These are phyloP conservation scores for Sicyos baderoa DNA, from an alignment of 306 rosid genomes.

Conservation along the genomic window DNA sequence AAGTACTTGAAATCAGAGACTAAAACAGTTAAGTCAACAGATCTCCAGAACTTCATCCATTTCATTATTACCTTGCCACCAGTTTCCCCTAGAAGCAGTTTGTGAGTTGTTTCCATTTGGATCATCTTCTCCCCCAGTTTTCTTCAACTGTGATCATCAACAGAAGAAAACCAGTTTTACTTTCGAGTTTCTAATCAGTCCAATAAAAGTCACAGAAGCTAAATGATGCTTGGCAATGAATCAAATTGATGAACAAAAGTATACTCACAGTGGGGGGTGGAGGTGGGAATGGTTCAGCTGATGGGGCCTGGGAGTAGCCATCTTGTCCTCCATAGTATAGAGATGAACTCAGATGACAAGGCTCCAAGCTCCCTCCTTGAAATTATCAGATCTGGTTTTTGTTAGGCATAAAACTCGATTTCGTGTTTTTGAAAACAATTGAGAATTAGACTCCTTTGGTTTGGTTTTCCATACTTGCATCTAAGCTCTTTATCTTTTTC, in stretches of 20 bases:
- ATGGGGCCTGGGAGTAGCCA: conserved; percentile 35
- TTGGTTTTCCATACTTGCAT: too few species aligned
- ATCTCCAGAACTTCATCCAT: not conserved
- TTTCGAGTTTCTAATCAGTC: not conserved
- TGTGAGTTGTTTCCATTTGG: conserved; percentile 35
- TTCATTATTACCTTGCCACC: conserved; percentile 50
- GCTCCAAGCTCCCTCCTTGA: conserved; percentile 43
- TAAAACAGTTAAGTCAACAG: conserved; percentile 18
- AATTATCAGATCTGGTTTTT: conserved; percentile 25
- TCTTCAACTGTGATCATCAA: conserved; percentile 31
- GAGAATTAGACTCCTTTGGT: too few species aligned
- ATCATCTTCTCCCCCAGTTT: conserved; percentile 40
- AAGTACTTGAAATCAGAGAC: conserved; percentile 26
- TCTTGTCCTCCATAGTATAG: conserved; percentile 51
- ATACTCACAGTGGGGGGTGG: conserved; percentile 40
- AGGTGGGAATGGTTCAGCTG: conserved; percentile 22
- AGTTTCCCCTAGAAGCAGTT: conserved; percentile 44
- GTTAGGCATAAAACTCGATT: conserved; percentile 25
- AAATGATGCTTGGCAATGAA: not conserved
- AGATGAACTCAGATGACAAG: conserved; percentile 53
- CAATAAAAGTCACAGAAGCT: not conserved
- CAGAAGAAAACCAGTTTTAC: conserved; percentile 9
- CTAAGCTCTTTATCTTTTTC: not conserved
- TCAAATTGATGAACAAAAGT: conserved; percentile 1
- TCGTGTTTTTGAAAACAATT: not conserved